Conservation (phyloP, 2,329 filamentous ascomycete species). For the Alternaria sp. region DNA sequence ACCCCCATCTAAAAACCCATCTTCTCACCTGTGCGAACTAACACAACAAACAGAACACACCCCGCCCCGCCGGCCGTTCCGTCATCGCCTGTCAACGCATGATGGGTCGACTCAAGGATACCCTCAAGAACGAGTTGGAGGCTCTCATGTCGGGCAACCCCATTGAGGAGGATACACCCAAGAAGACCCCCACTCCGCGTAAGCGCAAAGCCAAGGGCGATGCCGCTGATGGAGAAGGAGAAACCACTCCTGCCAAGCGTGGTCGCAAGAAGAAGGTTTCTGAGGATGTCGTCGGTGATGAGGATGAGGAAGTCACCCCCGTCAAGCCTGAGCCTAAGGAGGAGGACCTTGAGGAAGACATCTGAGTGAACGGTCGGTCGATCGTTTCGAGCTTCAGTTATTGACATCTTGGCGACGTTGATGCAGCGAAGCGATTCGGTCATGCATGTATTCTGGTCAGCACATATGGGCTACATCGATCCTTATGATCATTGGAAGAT, state of each 20-base stretch:
- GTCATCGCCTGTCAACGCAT: slow-evolving; percentile 27
- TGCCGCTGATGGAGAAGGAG: not conserved
- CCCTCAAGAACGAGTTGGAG: slow-evolving; percentile 18
- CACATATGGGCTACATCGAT: not conserved
- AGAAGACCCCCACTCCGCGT: slow-evolving; percentile 9
- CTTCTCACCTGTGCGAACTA: no score
- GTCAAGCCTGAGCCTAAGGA: slow-evolving; percentile 7
- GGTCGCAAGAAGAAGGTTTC: slow-evolving; percentile 8
- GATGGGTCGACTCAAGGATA: slow-evolving; percentile 23
- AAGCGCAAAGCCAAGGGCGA: slow-evolving; percentile 28
- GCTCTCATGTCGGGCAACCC: no score
- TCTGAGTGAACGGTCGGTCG: no score
- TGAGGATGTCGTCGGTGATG: not conserved
- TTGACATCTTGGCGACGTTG: not conserved
- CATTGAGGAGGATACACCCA: slow-evolving; percentile 2
- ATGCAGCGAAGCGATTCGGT: not conserved
- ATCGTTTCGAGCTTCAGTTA: no score
- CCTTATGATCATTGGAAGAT: accelerated
- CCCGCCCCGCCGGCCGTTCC: slow-evolving; percentile 22
- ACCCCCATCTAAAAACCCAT: no score
- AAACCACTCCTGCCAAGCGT: slow-evolving; percentile 5
- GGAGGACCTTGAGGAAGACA: not conserved
- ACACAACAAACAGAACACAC: slow-evolving; percentile 18
- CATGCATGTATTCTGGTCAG: not conserved
- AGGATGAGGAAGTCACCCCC: not conserved